phyloP scores from a whole-genome alignment of 306 rosid species.

The Corylus americana region DNA sequence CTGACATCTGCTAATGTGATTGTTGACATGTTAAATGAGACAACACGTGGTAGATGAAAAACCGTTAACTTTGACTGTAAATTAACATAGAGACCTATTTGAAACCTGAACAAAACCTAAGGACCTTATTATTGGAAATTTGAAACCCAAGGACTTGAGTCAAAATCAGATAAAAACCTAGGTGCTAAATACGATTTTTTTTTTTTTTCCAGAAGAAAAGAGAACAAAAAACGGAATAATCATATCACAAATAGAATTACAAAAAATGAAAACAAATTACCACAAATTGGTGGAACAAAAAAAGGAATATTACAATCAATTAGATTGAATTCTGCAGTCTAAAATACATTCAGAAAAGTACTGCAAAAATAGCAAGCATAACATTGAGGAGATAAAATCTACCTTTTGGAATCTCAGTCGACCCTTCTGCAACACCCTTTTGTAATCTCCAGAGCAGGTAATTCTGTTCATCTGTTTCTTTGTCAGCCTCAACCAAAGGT shows the following conservation, averaged over 20 bases:
- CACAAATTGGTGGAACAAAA: neutral
- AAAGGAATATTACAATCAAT: neutral
- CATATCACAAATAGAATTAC: neutral
- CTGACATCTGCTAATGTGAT: no score
- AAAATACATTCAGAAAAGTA: neutral
- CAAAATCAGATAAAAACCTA: no score
- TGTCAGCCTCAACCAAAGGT: constrained; percentile 73
- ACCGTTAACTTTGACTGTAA: no score
- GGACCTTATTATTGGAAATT: no score
- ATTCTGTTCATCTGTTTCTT: constrained; percentile 80
- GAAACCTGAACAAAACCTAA: no score
- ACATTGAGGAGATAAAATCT: neutral
- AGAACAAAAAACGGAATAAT: neutral
- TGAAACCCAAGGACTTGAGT: no score
- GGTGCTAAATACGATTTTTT: no score
- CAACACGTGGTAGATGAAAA: no score
- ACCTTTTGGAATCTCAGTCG: constrained; percentile 90
- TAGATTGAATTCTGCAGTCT: neutral
- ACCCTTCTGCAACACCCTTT: constrained; percentile 92
- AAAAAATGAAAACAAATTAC: neutral
- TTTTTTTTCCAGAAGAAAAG: neutral
- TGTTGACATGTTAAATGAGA: no score
- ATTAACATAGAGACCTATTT: no score
- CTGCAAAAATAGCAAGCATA: neutral
- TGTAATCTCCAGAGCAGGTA: constrained; percentile 71